A percentile compares a stretch with the other conserved stretches of the same genome.
phyloP scores from a whole-genome alignment of 2,329 filamentous ascomycete genomes.

The Epichloe bromicola region DNA sequence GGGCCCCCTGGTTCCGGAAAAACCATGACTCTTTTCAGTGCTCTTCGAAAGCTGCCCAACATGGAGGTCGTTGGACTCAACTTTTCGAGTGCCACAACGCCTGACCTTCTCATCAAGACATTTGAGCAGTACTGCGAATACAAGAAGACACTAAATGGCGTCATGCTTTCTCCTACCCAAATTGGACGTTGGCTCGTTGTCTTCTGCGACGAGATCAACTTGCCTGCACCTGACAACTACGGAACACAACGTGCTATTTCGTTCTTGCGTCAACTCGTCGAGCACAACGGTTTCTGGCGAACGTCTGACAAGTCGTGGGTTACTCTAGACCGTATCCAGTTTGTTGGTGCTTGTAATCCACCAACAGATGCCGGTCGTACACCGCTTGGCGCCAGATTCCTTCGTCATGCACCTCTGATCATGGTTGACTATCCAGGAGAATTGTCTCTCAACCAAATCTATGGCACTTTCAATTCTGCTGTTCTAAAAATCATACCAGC shows the following conservation, averaged over 20 bases:
- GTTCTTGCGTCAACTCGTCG: conserved; percentile 91
- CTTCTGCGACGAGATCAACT: conserved; percentile 98
- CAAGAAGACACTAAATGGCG: conserved; percentile 93
- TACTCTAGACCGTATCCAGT: conserved; percentile 92
- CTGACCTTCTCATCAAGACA: conserved; percentile 94
- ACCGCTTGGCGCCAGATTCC: conserved; percentile 81
- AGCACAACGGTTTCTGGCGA: conserved; percentile 98
- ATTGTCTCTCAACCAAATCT: conserved; percentile 88
- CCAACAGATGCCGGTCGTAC: conserved; percentile 95
- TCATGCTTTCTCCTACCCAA: conserved; percentile 89
- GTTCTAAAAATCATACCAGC: conserved; percentile 94
- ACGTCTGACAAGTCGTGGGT: conserved; percentile 98
- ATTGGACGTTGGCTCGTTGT: conserved; percentile 96
- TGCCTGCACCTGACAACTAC: conserved; percentile 95
- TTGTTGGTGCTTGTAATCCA: conserved; percentile 96
- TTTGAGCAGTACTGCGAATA: conserved; percentile 99
- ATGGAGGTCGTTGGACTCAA: conserved; percentile 99
- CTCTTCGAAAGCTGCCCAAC: conserved; percentile 88
- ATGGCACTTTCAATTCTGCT: conserved; percentile 93
- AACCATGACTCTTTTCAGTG: conserved; percentile 98
- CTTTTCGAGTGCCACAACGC: conserved; percentile 96
- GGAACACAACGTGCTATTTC: conserved; percentile 95
- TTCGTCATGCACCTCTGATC: conserved; percentile 92
- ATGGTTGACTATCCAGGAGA: conserved; percentile 99
- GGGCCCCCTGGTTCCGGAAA: conserved; percentile 97